Conservation (phyloP, 2,329 filamentous ascomycete genomes). For the Gremmenia infestans region DNA sequence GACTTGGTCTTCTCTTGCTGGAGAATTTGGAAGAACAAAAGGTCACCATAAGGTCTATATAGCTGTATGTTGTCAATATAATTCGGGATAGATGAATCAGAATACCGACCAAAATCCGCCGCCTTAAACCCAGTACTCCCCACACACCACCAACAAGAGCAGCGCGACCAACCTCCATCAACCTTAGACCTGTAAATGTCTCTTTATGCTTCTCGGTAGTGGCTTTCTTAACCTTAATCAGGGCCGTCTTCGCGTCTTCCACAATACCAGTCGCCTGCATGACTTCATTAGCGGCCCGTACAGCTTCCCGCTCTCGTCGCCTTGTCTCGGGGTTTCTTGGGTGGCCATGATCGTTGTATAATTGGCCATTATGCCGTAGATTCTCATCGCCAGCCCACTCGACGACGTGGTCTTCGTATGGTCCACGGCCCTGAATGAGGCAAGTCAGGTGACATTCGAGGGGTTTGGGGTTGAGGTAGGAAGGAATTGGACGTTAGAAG, state of each 20-base stretch:
- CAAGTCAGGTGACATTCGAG: not conserved
- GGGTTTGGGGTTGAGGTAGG: not conserved
- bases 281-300: conserved; percentile 33
- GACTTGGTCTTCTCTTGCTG: conserved; percentile 17
- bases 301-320: conserved; percentile 28
- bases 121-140: conserved; percentile 30
- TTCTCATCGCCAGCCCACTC: conserved; percentile 7
- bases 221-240: conserved; percentile 17
- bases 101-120: conserved; percentile 27
- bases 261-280: conserved; percentile 33
- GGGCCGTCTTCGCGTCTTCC: conserved; percentile 26
- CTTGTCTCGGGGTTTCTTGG: conserved; percentile 31
- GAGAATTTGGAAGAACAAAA: conserved; percentile 24
- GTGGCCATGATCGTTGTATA: conserved; percentile 30
- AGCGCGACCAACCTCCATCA: conserved; percentile 27
- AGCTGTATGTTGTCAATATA: conserved; percentile 22
- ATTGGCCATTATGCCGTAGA: conserved; percentile 13
- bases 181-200: conserved; percentile 24
- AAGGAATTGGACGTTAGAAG: not conserved
- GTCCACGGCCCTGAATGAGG: conserved; percentile 28
- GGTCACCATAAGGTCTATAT: conserved; percentile 27
- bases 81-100: not conserved
- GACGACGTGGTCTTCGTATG: conserved; percentile 31
- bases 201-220: conserved; percentile 22
- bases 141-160: conserved; percentile 29